Conservation (phyloP, 805 yeast genomes). For the Wickerhamomyces hampshirensis region DNA sequence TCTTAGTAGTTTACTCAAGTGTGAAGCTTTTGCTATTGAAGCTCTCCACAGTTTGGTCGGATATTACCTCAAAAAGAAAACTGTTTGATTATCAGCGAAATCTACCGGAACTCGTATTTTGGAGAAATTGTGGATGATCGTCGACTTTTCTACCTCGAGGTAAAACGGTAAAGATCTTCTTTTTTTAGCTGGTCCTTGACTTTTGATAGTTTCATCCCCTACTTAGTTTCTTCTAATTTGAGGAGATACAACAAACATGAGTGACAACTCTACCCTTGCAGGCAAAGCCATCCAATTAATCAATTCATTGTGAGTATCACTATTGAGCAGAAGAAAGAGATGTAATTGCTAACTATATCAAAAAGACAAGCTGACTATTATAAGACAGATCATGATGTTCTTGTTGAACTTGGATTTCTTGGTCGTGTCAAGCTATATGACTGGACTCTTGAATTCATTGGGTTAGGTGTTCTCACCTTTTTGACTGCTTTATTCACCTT, state of each 20-base stretch:
- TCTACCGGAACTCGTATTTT: neutral
- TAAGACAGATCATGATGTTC: constrained; percentile 39
- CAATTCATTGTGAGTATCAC: too few species aligned
- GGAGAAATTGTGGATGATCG: too few species aligned
- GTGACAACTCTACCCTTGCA: too few species aligned
- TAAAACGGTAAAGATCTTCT: too few species aligned
- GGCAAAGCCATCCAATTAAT: too few species aligned
- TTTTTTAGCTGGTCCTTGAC: too few species aligned
- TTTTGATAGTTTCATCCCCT: too few species aligned
- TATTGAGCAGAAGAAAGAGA: neutral
- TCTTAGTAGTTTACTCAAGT: too few species aligned
- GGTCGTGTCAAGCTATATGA: constrained; percentile 58
- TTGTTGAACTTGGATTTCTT: constrained; percentile 50
- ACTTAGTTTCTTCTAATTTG: too few species aligned
- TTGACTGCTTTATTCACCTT: constrained; percentile 47
- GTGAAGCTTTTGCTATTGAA: too few species aligned
- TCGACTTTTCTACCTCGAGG: too few species aligned
- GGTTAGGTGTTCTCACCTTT: constrained; percentile 44
- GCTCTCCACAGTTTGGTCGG: neutral
- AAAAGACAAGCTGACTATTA: constrained; percentile 23
- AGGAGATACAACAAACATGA: too few species aligned
- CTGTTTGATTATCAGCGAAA: neutral
- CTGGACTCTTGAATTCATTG: constrained; percentile 71
- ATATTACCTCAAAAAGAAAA: neutral
- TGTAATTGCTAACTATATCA: neutral